Evolutionary conservation across 371 early-diverging fungal genomes (phyloP), one percentile per base, ranked within the genome.

Genomic region (Choanephora cucurbitarum): DNA sequence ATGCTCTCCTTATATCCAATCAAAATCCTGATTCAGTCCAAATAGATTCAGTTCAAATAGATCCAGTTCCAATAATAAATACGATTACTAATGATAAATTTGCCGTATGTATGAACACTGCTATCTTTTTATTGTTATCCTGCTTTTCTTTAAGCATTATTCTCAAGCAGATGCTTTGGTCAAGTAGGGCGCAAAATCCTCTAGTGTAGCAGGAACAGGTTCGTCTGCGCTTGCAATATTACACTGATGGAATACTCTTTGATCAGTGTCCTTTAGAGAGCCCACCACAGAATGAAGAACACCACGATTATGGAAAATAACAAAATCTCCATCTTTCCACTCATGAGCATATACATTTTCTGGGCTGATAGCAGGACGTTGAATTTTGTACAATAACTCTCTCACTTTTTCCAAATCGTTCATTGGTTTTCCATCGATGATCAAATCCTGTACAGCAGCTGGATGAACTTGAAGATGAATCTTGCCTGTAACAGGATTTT

Each of bases 381-480:
- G 79, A 14, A 78, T 60, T 33, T 73, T 55, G 50, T 75, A 75
- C 1, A 78, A 57, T 9, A 75, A 24, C 32, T 75, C 79, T 31
- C 79, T 60, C 6, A 72, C 79, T 60, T 75, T 75, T 49, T 69
- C 55, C 19, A 78, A 55, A 40, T 78, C 79, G 23, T 73, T 73
- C 45, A 78, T 57, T 6, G 73, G 69, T 37, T 78, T 75, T 11
- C 79, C 79, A 61, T 78, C 79, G 54, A 74, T 78, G 47, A 78
- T 78, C 17, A 78, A 57, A 43, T 78, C 79, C 47, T 78, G 57
- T 1, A 73, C 73, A 5, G 75, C 79, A 9, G 72, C 60, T 5
- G 79, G 79, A 41, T 78, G 79, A 0, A 78, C 75, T 60, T 78
- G 79, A 7, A 78, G 45, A 46, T 78, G 79, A 57, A 78, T 75